phyloP scores from a whole-genome alignment of 176 grass and related monocot species.

The Dendrocalamus sinicus region DNA sequence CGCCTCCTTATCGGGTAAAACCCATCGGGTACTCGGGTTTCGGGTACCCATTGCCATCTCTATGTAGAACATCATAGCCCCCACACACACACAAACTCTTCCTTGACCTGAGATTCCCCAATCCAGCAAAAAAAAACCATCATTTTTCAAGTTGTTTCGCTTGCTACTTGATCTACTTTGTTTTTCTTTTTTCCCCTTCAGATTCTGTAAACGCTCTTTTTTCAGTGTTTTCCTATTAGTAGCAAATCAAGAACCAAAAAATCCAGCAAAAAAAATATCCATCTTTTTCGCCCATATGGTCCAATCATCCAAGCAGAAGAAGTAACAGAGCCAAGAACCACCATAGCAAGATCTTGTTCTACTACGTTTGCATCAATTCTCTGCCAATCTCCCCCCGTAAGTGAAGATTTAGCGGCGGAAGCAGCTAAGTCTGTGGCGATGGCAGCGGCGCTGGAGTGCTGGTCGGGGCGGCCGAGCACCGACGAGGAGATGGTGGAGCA shows the following conservation, averaged over 20 bases:
- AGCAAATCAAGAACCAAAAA: slow-evolving; percentile 33
- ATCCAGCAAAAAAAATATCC: not conserved
- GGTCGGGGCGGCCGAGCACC: slow-evolving; percentile 95
- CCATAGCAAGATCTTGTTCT: slow-evolving; percentile 41
- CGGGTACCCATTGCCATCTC: too few relatives aligned
- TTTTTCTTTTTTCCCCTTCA: not conserved
- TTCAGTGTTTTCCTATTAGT: not conserved
- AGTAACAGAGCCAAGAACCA: slow-evolving; percentile 7
- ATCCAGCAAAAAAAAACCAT: slow-evolving; percentile 25
- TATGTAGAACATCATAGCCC: slow-evolving; percentile 45
- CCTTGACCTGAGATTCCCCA: slow-evolving; percentile 20
- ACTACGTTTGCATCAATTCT: slow-evolving; percentile 14
- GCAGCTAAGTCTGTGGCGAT: slow-evolving; percentile 47
- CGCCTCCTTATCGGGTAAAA: too few relatives aligned
- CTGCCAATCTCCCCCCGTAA: not conserved
- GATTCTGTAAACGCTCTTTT: slow-evolving; percentile 9
- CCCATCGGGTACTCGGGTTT: too few relatives aligned
- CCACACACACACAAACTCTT: too few relatives aligned
- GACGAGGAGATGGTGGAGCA: slow-evolving; percentile 99
- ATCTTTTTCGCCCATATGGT: slow-evolving; percentile 2
- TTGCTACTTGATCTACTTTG: slow-evolving; percentile 30
- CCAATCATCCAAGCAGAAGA: slow-evolving; percentile 9
- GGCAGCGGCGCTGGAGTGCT: slow-evolving; percentile 98
- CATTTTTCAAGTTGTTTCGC: slow-evolving; percentile 28
- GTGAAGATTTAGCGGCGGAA: slow-evolving; percentile 34